Conservation (phyloP, 1,139 yeast genomes). For the Saccharomyces hybrid region DNA sequence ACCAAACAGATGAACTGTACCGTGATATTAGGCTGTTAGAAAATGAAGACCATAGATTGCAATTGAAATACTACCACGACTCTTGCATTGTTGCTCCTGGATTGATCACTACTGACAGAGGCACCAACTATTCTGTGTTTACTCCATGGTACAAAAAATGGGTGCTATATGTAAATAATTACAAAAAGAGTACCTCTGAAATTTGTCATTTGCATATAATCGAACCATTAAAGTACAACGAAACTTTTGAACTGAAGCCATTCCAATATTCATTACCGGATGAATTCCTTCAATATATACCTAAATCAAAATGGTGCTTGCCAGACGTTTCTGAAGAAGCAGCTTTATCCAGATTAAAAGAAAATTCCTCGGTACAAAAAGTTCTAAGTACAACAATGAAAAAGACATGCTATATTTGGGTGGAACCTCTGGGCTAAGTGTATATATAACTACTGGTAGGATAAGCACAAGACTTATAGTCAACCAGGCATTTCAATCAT, state of each 20-base stretch:
- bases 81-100: background rate
- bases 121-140: slow-evolving; percentile 44
- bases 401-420: slow-evolving; percentile 26
- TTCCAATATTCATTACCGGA: background rate
- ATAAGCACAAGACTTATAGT: slow-evolving; percentile 34
- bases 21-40: background rate
- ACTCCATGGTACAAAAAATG: slow-evolving; percentile 49
- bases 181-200: slow-evolving; percentile 9
- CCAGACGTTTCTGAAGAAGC: background rate
- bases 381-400: slow-evolving; percentile 19
- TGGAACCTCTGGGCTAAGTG: slow-evolving; percentile 40
- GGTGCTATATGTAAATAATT: slow-evolving; percentile 31
- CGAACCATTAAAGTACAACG: background rate
- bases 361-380: background rate
- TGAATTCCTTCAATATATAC: background rate
- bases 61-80: background rate
- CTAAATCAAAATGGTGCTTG: background rate
- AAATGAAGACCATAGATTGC: background rate
- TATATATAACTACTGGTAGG: slow-evolving; percentile 42
- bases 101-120: slow-evolving; percentile 36
- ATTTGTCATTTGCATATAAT: background rate
- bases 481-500: background rate
- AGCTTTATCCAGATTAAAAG: background rate
- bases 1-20: background rate
- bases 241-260: background rate